Evolutionary conservation across 768 basidiomycete species (phyloP).

Genomic region (Termitomyces sp.): DNA sequence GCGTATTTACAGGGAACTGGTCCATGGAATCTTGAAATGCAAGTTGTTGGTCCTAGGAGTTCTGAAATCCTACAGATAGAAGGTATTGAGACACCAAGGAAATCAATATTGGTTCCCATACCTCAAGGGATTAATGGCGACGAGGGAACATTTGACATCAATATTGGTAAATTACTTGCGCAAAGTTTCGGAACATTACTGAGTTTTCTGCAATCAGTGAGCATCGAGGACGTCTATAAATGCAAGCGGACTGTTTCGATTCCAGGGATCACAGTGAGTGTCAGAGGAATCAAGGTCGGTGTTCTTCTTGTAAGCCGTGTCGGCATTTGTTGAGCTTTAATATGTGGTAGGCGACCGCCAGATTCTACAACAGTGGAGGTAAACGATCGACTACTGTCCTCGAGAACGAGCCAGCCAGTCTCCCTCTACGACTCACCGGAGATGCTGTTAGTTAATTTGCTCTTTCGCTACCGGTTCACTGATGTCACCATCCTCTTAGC

Average conservation of each 20-base stretch:
- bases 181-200: neutral
- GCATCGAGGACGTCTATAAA: slow-evolving; percentile 83
- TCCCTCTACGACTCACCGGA: slow-evolving; percentile 87
- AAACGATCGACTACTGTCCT: slow-evolving; percentile 59
- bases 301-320: slow-evolving; percentile 14
- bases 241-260: slow-evolving; percentile 75
- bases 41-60: slow-evolving; percentile 68
- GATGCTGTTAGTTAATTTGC: slow-evolving; percentile 59
- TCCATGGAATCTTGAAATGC: slow-evolving; percentile 85
- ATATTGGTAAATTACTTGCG: slow-evolving; percentile 47
- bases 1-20: slow-evolving; percentile 63
- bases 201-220: slow-evolving; percentile 43
- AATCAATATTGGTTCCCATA: slow-evolving; percentile 60
- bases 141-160: slow-evolving; percentile 77
- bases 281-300: slow-evolving; percentile 68
- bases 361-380: slow-evolving; percentile 70
- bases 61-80: slow-evolving; percentile 54
- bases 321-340: neutral
- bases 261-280: slow-evolving; percentile 79
- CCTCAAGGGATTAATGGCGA: slow-evolving; percentile 59
- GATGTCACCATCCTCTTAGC: slow-evolving; percentile 39
- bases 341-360: slow-evolving; percentile 66
- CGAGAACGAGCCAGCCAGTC: slow-evolving; percentile 63
- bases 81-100: slow-evolving; percentile 49
- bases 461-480: neutral